Evolutionary conservation across 1,284 basidiomycete genomes (phyloP), one percentile per base, ranked within the genome.

Genomic region (Tilletia caries): DNA sequence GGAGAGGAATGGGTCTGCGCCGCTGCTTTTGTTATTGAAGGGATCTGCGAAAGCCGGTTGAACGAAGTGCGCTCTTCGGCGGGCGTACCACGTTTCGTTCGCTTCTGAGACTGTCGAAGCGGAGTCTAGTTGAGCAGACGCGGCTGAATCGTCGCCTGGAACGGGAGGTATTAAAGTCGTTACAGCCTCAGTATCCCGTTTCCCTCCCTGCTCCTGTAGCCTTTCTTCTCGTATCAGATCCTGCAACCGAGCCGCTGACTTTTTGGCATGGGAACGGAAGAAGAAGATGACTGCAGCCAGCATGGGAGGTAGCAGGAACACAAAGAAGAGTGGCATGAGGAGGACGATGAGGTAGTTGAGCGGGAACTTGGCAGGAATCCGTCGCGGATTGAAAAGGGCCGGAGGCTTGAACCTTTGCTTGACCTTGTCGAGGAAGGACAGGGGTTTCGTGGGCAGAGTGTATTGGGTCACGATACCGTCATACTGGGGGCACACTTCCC

Each of bases 301-400:
- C 13, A 75, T 2, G 32, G 32, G 32, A 12, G 58, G 58, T 34
- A n/a, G 12, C 4, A 62, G 32, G 2, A 62, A 20, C 8, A 62
- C 15, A 13, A 20, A 25, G 20, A 77, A 48, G 18, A 29, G n/a
- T 12, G 77, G 77, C 33, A 77, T 25, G 46, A 67, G 50, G 1
- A 77, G 27, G 50, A 76, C 54, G 10, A 70, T 67, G 15, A 79
- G n/a, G 46, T 75, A 79, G 71, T 79, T 79, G 10, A 79, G 67
- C 2, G 78, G 77, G 43, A 76, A 77, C 1, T 34, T 58, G 32
- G 74, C 65, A 1, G 78, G 76, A 6, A 75, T 67, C 12, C 75
- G 66, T 23, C 69, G 67, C 0, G 77, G 77, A 27, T 77, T 76
- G 20, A 79, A 64, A 20, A 79, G 20, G 48, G 58, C 33, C 10